Evolutionary conservation across 2,329 filamentous ascomycete genomes (phyloP).

Genomic region (Scolecobasidium constrictum): DNA sequence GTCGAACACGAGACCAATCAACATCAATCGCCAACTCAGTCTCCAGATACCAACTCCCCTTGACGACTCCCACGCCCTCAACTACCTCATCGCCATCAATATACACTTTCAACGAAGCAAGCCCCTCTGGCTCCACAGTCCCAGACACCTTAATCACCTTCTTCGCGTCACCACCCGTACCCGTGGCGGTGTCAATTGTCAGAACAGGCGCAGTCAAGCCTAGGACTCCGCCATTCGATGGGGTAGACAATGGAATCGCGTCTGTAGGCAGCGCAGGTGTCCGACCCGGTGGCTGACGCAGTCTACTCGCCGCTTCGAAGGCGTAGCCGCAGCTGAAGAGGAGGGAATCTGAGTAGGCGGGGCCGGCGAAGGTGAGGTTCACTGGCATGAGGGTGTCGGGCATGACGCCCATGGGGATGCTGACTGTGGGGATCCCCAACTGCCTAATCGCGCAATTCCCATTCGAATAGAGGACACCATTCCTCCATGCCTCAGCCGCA

Average conservation of each 20-base stretch:
- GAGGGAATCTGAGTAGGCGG: slow-evolving; percentile 31
- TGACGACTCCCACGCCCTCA: neutral
- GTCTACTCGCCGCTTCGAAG: slow-evolving; percentile 17
- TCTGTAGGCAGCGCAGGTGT: slow-evolving; percentile 17
- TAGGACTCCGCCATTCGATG: neutral
- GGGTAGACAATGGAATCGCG: slow-evolving; percentile 2
- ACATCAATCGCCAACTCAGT: neutral
- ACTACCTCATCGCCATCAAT: neutral
- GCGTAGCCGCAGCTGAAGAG: slow-evolving; percentile 14
- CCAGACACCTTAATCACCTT: no score
- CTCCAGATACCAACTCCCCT: neutral
- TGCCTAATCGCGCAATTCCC: slow-evolving; percentile 40
- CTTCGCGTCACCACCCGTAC: no score
- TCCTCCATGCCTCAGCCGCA: slow-evolving; percentile 27
- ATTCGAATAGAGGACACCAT: slow-evolving; percentile 40
- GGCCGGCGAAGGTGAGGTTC: slow-evolving; percentile 37
- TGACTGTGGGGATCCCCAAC: slow-evolving; percentile 40
- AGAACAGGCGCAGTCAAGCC: neutral
- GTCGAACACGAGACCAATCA: neutral
- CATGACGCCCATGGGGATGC: slow-evolving; percentile 39
- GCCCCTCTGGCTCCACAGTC: no score
- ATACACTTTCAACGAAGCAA: no score
- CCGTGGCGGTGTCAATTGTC: neutral
- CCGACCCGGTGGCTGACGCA: slow-evolving; percentile 15
- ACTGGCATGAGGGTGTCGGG: slow-evolving; percentile 36